A percentile compares a stretch with the other conserved stretches of the same genome.
phyloP scores from a whole-genome alignment of 805 yeast species.

The Blastobotrys peoriensis region DNA sequence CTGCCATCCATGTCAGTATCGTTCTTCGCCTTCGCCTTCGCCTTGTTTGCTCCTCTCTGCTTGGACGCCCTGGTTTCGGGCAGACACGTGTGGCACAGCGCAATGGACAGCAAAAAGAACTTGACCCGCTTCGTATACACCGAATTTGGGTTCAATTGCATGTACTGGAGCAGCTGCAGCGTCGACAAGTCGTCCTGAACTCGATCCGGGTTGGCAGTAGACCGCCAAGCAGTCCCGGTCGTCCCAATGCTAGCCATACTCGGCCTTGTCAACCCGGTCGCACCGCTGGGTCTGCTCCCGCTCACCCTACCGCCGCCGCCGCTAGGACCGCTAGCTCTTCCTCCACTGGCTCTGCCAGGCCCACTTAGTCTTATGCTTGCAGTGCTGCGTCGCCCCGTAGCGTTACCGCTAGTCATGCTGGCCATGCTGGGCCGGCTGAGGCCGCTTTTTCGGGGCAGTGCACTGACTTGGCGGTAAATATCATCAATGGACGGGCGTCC shows the following conservation, averaged over 20 bases:
- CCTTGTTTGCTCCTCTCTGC: background rate
- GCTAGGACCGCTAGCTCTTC: background rate
- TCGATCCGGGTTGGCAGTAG: slow-evolving; percentile 44
- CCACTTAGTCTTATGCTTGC: too few relatives aligned
- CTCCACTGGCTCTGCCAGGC: background rate
- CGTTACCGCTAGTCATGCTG: slow-evolving; percentile 1
- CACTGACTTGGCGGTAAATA: slow-evolving; percentile 21
- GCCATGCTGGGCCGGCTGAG: slow-evolving; percentile 4
- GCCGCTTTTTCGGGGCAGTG: slow-evolving; percentile 19
- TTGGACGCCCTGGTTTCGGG: slow-evolving; percentile 39
- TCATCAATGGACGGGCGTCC: slow-evolving; percentile 19
- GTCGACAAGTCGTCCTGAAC: slow-evolving; percentile 47
- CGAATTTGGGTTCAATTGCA: slow-evolving; percentile 67
- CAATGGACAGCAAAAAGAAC: slow-evolving; percentile 73
- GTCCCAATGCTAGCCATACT: slow-evolving; percentile 45
- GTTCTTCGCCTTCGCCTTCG: slow-evolving; percentile 15
- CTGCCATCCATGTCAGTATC: too few relatives aligned
- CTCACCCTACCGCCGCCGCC: background rate
- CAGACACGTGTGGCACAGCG: slow-evolving; percentile 84
- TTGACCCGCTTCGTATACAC: slow-evolving; percentile 65
- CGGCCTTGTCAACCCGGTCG: slow-evolving; percentile 43
- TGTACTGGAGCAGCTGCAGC: slow-evolving; percentile 55
- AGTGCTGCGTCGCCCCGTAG: too few relatives aligned
- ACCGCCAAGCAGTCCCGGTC: slow-evolving; percentile 35
- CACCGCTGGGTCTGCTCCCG: background rate